A percentile compares a stretch with the other conserved stretches of the same genome.
phyloP scores from a whole-genome alignment of 2,329 filamentous ascomycete genomes.

The Colletotrichum scovillei region DNA sequence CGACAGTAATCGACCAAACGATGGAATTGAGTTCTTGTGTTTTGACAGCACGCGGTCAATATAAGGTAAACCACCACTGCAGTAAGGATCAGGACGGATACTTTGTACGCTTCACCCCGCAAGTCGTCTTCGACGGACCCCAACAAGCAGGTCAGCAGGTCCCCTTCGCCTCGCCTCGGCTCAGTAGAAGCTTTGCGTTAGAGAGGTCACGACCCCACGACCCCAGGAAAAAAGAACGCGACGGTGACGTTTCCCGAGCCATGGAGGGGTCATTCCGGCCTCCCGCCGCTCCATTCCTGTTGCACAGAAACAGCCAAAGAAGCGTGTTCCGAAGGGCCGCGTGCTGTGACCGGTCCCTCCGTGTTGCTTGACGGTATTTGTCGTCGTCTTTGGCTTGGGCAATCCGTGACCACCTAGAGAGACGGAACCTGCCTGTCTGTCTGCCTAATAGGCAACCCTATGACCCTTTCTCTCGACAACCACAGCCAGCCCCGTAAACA shows the following conservation, averaged over 20 bases:
- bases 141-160: conserved; percentile 21
- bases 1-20: neutral
- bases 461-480: conserved; percentile 4
- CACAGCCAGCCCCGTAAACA: neutral
- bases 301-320: neutral
- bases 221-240: neutral
- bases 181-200: conserved; percentile 19
- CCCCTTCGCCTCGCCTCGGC: conserved; percentile 21
- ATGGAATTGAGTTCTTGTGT: neutral
- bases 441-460: conserved; percentile 29
- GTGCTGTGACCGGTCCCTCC: conserved; percentile 7
- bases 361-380: neutral
- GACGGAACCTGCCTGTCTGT: neutral
- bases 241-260: conserved; percentile 16
- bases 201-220: conserved; percentile 33
- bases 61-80: neutral
- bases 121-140: conserved; percentile 1
- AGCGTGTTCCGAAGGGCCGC: conserved; percentile 1
- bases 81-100: too few relatives aligned
- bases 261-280: conserved; percentile 29
- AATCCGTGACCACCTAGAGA: neutral
- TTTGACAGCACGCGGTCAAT: neutral
- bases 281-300: neutral
- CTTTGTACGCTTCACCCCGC: neutral
- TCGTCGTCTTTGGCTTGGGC: neutral